Evolutionary conservation across 1,139 yeast genomes (phyloP).

Genomic region (Candida mesenterica): DNA sequence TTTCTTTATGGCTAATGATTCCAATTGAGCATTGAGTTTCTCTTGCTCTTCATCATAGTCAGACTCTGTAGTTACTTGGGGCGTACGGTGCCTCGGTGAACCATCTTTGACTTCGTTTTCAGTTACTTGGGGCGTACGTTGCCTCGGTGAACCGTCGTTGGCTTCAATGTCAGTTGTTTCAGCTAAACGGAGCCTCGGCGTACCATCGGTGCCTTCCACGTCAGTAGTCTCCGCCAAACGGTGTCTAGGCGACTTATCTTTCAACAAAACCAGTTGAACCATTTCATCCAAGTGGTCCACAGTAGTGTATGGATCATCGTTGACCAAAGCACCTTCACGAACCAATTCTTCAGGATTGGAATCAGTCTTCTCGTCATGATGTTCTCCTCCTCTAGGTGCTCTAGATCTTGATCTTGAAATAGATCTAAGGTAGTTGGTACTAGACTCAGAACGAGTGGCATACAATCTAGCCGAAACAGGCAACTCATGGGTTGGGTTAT

Average conservation of each 20-base stretch:
- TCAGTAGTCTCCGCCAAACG: conserved; percentile 4
- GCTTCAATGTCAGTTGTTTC: conserved; percentile 3
- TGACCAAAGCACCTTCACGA: conserved; percentile 47
- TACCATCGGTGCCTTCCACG: too few relatives aligned
- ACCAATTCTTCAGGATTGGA: conserved; percentile 40
- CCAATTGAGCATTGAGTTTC: conserved; percentile 1
- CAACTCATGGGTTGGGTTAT: conserved; percentile 27
- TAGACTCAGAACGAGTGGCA: conserved; percentile 32
- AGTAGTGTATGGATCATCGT: conserved; percentile 45
- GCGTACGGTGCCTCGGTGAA: neutral
- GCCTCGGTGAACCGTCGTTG: too few relatives aligned
- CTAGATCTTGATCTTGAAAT: conserved; percentile 65
- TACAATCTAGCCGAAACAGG: conserved; percentile 23
- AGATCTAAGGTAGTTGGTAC: conserved; percentile 54
- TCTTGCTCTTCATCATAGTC: conserved; percentile 5
- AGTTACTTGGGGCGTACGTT: neutral
- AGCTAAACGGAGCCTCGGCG: neutral
- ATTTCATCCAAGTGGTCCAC: conserved; percentile 41
- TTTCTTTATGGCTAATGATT: neutral
- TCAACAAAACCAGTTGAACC: conserved; percentile 40
- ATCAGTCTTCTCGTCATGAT: conserved; percentile 37
- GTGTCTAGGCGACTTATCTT: conserved; percentile 5
- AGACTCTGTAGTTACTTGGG: neutral
- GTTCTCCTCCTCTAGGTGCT: conserved; percentile 22
- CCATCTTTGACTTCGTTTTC: conserved; percentile 1